Evolutionary conservation across 805 yeast genomes (phyloP).

Genomic region (Wickerhamomyces canadensis): DNA sequence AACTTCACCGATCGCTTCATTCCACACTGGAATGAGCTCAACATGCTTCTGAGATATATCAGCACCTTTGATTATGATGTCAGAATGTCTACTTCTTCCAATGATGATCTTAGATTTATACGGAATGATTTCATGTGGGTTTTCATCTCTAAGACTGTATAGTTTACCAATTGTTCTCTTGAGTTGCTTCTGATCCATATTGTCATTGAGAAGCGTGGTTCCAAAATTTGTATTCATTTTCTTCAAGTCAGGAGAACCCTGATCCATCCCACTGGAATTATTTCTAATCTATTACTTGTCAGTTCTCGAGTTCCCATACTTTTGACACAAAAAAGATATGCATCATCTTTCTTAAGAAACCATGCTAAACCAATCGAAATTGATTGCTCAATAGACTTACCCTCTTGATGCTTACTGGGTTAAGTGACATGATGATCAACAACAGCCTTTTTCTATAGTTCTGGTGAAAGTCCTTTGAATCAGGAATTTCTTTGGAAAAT

Average conservation of each 20-base stretch:
- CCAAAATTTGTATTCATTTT: constrained; percentile 9
- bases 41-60: constrained; percentile 69
- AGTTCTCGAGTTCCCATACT: too few species aligned
- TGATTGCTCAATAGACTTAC: constrained; percentile 5
- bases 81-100: constrained; percentile 60
- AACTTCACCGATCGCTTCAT: constrained; percentile 27
- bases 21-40: constrained; percentile 38
- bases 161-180: constrained; percentile 12
- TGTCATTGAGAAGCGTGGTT: not conserved
- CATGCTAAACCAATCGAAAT: constrained; percentile 4
- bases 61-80: constrained; percentile 43
- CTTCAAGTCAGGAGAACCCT: constrained; percentile 12
- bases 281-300: constrained; percentile 4
- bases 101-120: constrained; percentile 30
- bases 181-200: too few species aligned
- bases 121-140: constrained; percentile 23
- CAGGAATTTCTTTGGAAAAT: too few species aligned
- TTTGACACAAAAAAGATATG: too few species aligned
- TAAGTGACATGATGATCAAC: too few species aligned
- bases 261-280: constrained; percentile 4
- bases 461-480: too few species aligned
- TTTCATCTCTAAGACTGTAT: constrained; percentile 10
- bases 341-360: too few species aligned
- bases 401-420: constrained; percentile 8
- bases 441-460: too few species aligned